Evolutionary conservation across 1,139 yeast species (phyloP), one percentile per base, ranked within the genome.

Genomic region (Hansenula lynferdii): DNA sequence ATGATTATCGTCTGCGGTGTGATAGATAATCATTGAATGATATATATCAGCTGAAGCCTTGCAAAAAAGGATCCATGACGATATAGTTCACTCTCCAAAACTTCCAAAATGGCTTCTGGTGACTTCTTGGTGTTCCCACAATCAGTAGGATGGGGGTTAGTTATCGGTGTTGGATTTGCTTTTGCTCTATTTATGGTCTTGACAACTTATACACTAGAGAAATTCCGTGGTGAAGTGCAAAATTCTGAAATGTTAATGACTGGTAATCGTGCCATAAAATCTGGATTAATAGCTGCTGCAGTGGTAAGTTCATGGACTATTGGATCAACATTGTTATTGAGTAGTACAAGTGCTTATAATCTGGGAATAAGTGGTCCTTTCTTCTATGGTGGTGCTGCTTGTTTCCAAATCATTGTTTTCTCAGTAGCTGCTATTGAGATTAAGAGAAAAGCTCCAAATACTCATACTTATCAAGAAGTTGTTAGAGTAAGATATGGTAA

Each of bases 291-390:
- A 19, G 60, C 66, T 11, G 53, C 64, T 7, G 58, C 64, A 23
- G 63, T 63, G 5, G 67, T 64, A 3, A 23, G 81, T 28, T 75
- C 84, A 15, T 64, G 69, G 69, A 61, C 66, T 14, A 61, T 65
- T 65, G 64, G 66, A 12, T 64, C 64, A 28, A 62, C 69, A 20
- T 47, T 64, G 26, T 50, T 64, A 31, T 54, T 62, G 16, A 56
- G 65, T 18, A 53, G 60, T 22, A 53, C 57, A 10, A 51, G 58
- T 61, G 51, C 58, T 24, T 63, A 63, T 40, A 69, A 70, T 42
- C 74, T 80, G 45, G 89, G 89, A 44, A 69, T 81, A 20, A 64
- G 75, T 14, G 84, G 84, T 11, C 72, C 79, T 3, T 70, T 67
- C 48, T 34, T 42, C 9, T 52, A 59, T 38, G 77, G 77, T 22